Evolutionary conservation across 2,329 filamentous ascomycete species (phyloP).

Genomic region (Knoxdaviesia proteae): DNA sequence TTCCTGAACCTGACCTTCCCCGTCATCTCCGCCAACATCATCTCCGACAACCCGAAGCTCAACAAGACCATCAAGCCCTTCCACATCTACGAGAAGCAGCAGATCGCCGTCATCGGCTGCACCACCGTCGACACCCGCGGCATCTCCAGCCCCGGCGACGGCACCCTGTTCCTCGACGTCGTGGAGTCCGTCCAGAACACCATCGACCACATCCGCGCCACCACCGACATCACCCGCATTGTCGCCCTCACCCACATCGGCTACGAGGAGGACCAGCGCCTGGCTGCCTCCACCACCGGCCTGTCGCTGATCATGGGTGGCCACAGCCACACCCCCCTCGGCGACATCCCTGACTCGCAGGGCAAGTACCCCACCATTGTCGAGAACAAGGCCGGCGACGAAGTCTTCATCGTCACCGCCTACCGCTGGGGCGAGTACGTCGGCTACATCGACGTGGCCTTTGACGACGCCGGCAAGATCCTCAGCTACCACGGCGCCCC

Average conservation of each 20-base stretch:
- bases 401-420: conserved; percentile 47
- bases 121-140: conserved; percentile 37
- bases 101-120: conserved; percentile 41
- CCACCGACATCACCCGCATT: conserved; percentile 41
- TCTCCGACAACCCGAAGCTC: conserved; percentile 35
- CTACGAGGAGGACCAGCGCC: conserved; percentile 39
- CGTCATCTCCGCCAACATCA: conserved; percentile 40
- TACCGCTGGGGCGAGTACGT: conserved; percentile 50
- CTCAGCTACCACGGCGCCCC: conserved; percentile 42
- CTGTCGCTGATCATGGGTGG: conserved; percentile 49
- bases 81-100: conserved; percentile 39
- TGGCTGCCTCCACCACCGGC: conserved; percentile 37
- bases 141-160: conserved; percentile 35
- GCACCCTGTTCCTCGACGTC: conserved; percentile 36
- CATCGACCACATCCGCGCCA: conserved; percentile 38
- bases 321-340: conserved; percentile 38
- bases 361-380: conserved; percentile 44
- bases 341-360: conserved; percentile 32
- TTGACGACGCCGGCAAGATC: conserved; percentile 37
- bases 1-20: conserved; percentile 44
- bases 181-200: conserved; percentile 37
- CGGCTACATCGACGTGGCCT: conserved; percentile 46
- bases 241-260: conserved; percentile 47
- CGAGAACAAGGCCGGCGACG: conserved; percentile 37
- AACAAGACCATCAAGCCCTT: conserved; percentile 45